Percentiles rank a stretch among this genome's conserved stretches.
phyloP scores from a whole-genome alignment of 176 grass and related monocot species.

The Paspalum vaginatum region DNA sequence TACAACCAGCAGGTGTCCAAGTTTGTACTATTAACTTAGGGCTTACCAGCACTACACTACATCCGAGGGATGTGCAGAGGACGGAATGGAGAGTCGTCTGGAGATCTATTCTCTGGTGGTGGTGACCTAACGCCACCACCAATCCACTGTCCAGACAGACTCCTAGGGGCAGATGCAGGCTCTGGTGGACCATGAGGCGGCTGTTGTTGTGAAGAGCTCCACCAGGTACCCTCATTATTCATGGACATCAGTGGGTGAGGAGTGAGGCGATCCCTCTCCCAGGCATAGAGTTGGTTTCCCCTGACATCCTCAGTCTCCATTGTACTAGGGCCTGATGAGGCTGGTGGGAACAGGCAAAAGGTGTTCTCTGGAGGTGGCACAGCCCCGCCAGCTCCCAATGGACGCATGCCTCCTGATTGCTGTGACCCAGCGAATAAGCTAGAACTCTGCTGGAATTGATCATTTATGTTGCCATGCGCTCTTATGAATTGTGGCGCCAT shows the following conservation, averaged over 20 bases:
- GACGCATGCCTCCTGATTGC: conserved; percentile 33
- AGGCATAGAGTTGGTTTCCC: conserved; percentile 55
- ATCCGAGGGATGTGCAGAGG: conserved; percentile 34
- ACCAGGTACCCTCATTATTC: conserved; percentile 58
- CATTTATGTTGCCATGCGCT: conserved; percentile 45
- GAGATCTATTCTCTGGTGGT: conserved; percentile 22
- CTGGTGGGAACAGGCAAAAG: conserved; percentile 52
- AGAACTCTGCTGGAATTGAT: conserved; percentile 51
- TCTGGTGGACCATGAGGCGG: conserved; percentile 17
- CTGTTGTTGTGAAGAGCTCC: conserved; percentile 37
- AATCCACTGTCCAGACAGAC: conserved; percentile 25
- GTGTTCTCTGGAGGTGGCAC: conserved; percentile 26
- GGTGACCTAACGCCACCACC: conserved; percentile 18
- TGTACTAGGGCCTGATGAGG: conserved; percentile 33
- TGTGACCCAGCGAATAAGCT: conserved; percentile 36
- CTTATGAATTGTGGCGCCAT: conserved; percentile 54
- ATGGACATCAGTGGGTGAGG: conserved; percentile 48
- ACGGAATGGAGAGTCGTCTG: neutral
- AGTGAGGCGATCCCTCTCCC: conserved; percentile 56
- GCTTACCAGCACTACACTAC: conserved; percentile 6
- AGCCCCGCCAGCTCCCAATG: conserved; percentile 32
- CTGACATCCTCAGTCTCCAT: conserved; percentile 46
- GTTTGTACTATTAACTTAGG: conserved; percentile 29
- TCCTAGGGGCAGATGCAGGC: conserved; percentile 30
- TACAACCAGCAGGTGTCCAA: conserved; percentile 34